Conservation (phyloP, 176 grass and related monocot species). For the Carex littledalei region DNA sequence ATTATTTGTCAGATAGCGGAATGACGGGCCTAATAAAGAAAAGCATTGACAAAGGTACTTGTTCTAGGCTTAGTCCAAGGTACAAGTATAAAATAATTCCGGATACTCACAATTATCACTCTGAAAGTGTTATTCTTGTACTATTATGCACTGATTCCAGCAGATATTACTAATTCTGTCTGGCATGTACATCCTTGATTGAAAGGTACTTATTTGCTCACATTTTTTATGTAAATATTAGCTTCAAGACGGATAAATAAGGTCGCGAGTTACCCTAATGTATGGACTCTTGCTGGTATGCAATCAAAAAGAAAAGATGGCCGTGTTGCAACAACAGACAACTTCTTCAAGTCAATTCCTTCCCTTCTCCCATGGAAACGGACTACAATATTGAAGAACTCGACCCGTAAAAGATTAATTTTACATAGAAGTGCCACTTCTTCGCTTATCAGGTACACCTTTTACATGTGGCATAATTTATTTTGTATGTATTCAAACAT, state of each 20-base stretch:
- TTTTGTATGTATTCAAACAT: conserved; percentile 13
- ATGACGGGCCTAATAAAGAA: conserved; percentile 26
- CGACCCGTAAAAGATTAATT: conserved; percentile 28
- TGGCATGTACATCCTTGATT: background rate
- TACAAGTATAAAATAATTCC: background rate
- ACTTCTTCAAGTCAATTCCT: conserved; percentile 50
- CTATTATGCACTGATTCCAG: conserved; percentile 14
- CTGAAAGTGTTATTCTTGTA: conserved; percentile 1
- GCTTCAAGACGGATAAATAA: conserved; percentile 49
- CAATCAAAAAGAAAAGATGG: conserved; percentile 44
- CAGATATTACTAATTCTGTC: background rate
- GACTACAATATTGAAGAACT: conserved; percentile 56
- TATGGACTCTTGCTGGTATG: conserved; percentile 71
- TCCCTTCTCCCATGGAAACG: conserved; percentile 92
- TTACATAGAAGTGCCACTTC: conserved; percentile 39
- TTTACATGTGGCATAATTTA: background rate
- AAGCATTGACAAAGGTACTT: conserved; percentile 57
- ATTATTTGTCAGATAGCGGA: conserved; percentile 33
- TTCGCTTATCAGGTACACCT: conserved; percentile 59
- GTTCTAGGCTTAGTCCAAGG: background rate
- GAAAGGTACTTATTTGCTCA: conserved; percentile 23
- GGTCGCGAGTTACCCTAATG: conserved; percentile 44
- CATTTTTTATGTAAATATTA: conserved; percentile 35
- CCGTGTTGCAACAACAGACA: conserved; percentile 16
- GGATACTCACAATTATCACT: conserved; percentile 3